Percentiles rank a stretch among this genome's conserved stretches.
These are phyloP conservation scores for Singerocomus rubriflavus DNA, from an alignment of 1,284 basidiomycete species.

Conservation along the genomic window DNA sequence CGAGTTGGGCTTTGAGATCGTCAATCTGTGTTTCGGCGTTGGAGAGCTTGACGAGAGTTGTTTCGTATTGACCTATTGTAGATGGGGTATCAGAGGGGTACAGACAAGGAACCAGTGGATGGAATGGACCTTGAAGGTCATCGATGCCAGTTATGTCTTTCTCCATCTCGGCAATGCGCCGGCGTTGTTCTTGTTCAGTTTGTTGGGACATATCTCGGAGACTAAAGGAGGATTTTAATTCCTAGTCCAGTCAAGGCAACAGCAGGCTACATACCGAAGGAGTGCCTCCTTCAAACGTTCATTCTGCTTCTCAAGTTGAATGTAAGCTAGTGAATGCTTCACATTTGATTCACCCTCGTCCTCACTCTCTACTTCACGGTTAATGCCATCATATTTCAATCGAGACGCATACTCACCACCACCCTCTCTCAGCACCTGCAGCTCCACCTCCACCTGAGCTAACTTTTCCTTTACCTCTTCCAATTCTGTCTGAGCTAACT, in stretches of 20 bases:
- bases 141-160: constrained; percentile 74
- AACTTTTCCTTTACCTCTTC: constrained; percentile 76
- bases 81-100: constrained; percentile 12
- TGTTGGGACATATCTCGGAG: constrained; percentile 87
- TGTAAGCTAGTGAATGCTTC: constrained; percentile 74
- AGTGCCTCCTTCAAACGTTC: constrained; percentile 93
- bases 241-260: not conserved
- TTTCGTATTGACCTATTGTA: constrained; percentile 71
- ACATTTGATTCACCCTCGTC: constrained; percentile 46
- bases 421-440: constrained; percentile 66
- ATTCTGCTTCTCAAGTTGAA: constrained; percentile 96
- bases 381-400: constrained; percentile 10
- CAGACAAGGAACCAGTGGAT: not conserved
- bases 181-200: constrained; percentile 81
- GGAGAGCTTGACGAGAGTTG: constrained; percentile 72
- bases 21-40: constrained; percentile 91
- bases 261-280: constrained; percentile 56
- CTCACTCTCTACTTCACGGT: constrained; percentile 20
- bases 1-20: constrained; percentile 91
- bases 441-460: constrained; percentile 83
- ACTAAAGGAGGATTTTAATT: constrained; percentile 36
- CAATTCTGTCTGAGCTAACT: constrained; percentile 74
- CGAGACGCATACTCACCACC: constrained; percentile 34
- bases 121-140: constrained; percentile 60
- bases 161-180: constrained; percentile 85